Evolutionary conservation across 192 early-diverging fungal genomes (phyloP), one percentile per base, ranked within the genome.

Genomic region (Lobosporangium transversale): DNA sequence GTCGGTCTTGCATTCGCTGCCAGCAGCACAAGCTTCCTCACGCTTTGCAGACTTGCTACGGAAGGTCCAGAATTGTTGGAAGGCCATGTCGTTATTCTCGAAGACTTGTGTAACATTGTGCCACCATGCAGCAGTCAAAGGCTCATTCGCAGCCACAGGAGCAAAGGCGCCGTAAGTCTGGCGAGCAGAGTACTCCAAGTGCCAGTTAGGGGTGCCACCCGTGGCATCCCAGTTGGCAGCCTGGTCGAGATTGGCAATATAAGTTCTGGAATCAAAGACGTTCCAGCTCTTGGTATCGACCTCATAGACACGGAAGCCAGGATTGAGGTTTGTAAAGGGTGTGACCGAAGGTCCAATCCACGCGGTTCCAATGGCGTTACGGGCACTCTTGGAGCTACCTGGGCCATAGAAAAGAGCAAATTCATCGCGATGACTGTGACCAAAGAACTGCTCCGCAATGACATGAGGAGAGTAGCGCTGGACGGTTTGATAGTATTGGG

Each of bases 391-490:
- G n/a, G n/a, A n/a, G 40, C 53, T 53, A 35, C 57, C 67, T 9
- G 66, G 42, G 17, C 48, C 54, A 48, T 87, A 87, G 62, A 78
- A 87, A 9, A 87, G 29, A n/a, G 83, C 75, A 24, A 87, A 74
- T 44, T 84, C 83, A 37, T 87, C 85, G 26, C 62, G 58, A 53
- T 87, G 85, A 7, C 79, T 80, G 37, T 87, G 85, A 9, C 85
- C 85, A 79, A 83, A 87, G 73, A 87, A 87, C 48, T 85, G 83
- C 27, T 70, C 81, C 20, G 79, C 80, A 80, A 87, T 83, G 43
- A 85, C 80, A 33, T 84, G 81, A 32, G 83, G 82, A 5, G 84
- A 74, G 35, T 84, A 87, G 10, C 85, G 80, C 47, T 83, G 81
- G 27, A 87, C 68, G 53, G 83, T 81, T 52, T 85, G 85, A 65